phyloP scores from a whole-genome alignment of 768 basidiomycete species.

The Amanita rimosa region DNA sequence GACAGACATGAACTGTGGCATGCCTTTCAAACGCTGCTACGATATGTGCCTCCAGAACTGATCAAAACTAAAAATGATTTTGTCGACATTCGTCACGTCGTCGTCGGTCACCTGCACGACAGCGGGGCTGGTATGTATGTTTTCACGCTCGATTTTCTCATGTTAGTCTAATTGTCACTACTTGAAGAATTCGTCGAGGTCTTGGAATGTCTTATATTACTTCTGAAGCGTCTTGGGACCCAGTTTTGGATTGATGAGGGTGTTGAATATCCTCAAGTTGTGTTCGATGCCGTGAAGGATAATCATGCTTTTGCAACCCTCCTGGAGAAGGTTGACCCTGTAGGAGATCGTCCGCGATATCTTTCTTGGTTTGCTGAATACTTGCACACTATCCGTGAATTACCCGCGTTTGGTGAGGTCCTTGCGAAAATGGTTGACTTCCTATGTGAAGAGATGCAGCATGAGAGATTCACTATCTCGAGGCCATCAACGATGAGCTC shows the following conservation, averaged over 20 bases:
- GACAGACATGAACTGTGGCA: slow-evolving; percentile 44
- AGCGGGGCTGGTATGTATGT: slow-evolving; percentile 51
- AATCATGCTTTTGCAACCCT: slow-evolving; percentile 47
- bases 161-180: not conserved
- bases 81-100: slow-evolving; percentile 37
- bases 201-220: slow-evolving; percentile 44
- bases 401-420: slow-evolving; percentile 45
- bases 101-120: slow-evolving; percentile 52
- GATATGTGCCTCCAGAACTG: slow-evolving; percentile 38
- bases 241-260: slow-evolving; percentile 63
- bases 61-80: slow-evolving; percentile 21
- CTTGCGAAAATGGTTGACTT: slow-evolving; percentile 64
- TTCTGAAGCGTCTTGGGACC: slow-evolving; percentile 44
- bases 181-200: slow-evolving; percentile 47
- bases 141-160: slow-evolving; percentile 9
- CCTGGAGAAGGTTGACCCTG: slow-evolving; percentile 23
- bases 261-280: slow-evolving; percentile 61
- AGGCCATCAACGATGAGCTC: slow-evolving; percentile 50
- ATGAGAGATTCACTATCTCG: slow-evolving; percentile 51
- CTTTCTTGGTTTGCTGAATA: slow-evolving; percentile 59
- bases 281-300: slow-evolving; percentile 78
- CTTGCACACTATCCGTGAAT: slow-evolving; percentile 42
- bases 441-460: slow-evolving; percentile 74
- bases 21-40: slow-evolving; percentile 30
- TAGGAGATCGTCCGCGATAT: slow-evolving; percentile 31